Conservation (phyloP, 345 rosid species). For the Aethionema arabicum region DNA sequence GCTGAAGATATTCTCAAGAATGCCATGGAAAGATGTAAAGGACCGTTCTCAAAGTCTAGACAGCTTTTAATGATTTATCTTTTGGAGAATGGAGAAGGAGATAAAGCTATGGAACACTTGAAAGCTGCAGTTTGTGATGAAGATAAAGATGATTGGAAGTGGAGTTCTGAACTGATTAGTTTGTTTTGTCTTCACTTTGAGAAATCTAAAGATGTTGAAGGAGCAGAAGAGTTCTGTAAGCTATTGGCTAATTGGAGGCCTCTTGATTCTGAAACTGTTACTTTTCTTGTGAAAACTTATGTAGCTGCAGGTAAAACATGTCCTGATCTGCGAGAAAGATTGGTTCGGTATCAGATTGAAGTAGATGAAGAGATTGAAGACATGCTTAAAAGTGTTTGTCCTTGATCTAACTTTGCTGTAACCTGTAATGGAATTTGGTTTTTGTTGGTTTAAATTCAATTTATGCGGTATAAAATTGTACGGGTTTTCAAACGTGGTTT, state of each 20-base stretch:
- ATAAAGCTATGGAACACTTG: conserved; percentile 49
- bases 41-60: conserved; percentile 42
- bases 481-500: too few species aligned
- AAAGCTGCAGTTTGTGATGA: conserved; percentile 46
- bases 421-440: conserved; percentile 3
- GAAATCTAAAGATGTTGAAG: conserved; percentile 56
- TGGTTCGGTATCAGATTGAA: conserved; percentile 48
- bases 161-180: conserved; percentile 31
- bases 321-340: conserved; percentile 53
- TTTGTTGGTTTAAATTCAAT: too few species aligned
- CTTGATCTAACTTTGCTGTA: conserved; percentile 20
- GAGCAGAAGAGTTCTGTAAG: conserved; percentile 53
- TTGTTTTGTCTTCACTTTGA: conserved; percentile 47
- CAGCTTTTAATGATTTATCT: conserved; percentile 60
- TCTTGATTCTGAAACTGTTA: conserved; percentile 39
- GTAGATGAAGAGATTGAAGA: conserved; percentile 47
- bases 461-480: too few species aligned
- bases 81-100: conserved; percentile 43
- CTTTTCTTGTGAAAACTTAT: conserved; percentile 50
- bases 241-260: conserved; percentile 42
- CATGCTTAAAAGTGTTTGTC: conserved; percentile 53
- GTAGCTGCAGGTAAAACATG: conserved; percentile 57
- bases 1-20: conserved; percentile 48
- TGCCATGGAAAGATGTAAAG: conserved; percentile 39
- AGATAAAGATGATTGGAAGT: conserved; percentile 44